Conservation (phyloP, 768 basidiomycete genomes). For the Dioszegia crocea region DNA sequence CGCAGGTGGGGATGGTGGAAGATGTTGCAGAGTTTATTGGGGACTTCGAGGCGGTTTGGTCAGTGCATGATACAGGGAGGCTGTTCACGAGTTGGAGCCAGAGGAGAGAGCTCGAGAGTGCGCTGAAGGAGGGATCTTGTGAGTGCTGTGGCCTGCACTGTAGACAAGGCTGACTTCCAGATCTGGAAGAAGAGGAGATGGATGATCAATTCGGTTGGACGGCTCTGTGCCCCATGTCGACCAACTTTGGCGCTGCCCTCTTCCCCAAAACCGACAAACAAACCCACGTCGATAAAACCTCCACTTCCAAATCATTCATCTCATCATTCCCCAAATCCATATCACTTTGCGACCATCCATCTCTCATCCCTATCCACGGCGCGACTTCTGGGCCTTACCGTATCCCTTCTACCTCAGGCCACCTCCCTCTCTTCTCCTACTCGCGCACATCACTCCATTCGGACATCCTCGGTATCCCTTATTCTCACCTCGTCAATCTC, state of each 20-base stretch:
- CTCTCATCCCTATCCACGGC: slow-evolving; percentile 49
- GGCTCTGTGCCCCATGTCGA: slow-evolving; percentile 20
- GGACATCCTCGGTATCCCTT: slow-evolving; percentile 42
- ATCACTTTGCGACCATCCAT: slow-evolving; percentile 51
- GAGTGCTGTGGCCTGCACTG: slow-evolving; percentile 17
- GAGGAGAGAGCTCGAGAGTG: slow-evolving; percentile 24
- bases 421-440: slow-evolving; percentile 40
- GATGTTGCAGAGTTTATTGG: slow-evolving; percentile 25
- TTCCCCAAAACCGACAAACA: slow-evolving; percentile 8
- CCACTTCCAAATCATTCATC: slow-evolving; percentile 42
- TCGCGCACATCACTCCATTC: slow-evolving; percentile 37
- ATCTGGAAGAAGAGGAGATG: slow-evolving; percentile 21
- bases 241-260: slow-evolving; percentile 5
- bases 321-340: slow-evolving; percentile 38
- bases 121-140: slow-evolving; percentile 36
- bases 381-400: slow-evolving; percentile 32
- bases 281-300: neutral
- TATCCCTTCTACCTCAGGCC: slow-evolving; percentile 15
- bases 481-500: neutral
- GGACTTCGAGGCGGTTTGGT: slow-evolving; percentile 31
- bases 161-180: slow-evolving; percentile 24
- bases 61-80: slow-evolving; percentile 38
- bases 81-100: slow-evolving; percentile 31
- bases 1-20: slow-evolving; percentile 28
- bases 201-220: slow-evolving; percentile 27